Evolutionary conservation across 176 grass and related monocot species (phyloP).

Genomic region (Oryza punctata): DNA sequence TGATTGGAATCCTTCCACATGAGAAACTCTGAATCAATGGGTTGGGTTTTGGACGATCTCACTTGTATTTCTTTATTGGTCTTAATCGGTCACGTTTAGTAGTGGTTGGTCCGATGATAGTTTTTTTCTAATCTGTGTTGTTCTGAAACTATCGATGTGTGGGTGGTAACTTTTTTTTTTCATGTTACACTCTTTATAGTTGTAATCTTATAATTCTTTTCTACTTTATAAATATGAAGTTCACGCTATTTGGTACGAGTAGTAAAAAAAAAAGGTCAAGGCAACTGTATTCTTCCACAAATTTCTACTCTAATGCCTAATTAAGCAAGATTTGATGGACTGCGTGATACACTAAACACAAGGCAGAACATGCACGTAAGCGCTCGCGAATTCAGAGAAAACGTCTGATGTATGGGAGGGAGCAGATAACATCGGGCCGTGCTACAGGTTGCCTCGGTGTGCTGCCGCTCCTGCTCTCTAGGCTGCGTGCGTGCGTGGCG

Average conservation of each 20-base stretch:
- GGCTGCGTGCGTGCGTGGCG: not conserved
- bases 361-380: slow-evolving; percentile 38
- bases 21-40: slow-evolving; percentile 10
- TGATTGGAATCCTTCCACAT: not conserved
- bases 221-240: too few relatives aligned
- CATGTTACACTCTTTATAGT: too few relatives aligned
- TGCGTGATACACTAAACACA: slow-evolving; percentile 21
- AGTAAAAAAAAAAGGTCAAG: too few relatives aligned
- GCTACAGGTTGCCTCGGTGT: slow-evolving; percentile 16
- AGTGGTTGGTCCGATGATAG: too few relatives aligned
- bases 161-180: too few relatives aligned
- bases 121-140: too few relatives aligned
- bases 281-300: not conserved
- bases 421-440: slow-evolving; percentile 17
- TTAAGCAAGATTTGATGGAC: not conserved
- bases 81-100: too few relatives aligned
- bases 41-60: too few relatives aligned
- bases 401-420: not conserved
- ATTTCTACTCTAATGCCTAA: not conserved
- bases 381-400: slow-evolving; percentile 24
- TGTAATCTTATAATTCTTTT: too few relatives aligned
- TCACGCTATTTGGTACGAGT: too few relatives aligned
- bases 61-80: too few relatives aligned
- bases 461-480: slow-evolving; percentile 32
- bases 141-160: too few relatives aligned